A percentile compares a stretch with the other conserved stretches of the same genome.
Conservation (phyloP, 2,329 filamentous ascomycete genomes). For the Salinomyces thailandicus region DNA sequence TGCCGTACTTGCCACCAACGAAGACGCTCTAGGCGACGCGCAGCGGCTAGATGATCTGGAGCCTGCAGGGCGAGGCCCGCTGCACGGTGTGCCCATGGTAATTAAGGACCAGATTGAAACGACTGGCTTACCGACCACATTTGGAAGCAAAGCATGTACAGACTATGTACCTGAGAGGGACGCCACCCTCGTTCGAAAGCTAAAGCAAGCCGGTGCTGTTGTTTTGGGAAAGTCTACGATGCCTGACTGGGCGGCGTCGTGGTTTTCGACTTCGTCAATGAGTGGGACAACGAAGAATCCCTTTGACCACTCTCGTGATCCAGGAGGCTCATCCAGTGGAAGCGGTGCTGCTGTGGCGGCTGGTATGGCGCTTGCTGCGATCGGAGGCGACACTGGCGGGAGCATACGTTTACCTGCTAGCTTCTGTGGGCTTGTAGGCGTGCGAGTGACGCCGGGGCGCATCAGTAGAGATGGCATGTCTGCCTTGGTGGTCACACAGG, state of each 20-base stretch:
- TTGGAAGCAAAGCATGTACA: slow-evolving; percentile 13
- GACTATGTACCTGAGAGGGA: slow-evolving; percentile 13
- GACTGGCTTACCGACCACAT: slow-evolving; percentile 12
- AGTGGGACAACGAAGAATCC: slow-evolving; percentile 17
- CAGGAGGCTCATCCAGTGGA: slow-evolving; percentile 21
- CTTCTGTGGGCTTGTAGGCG: slow-evolving; percentile 20
- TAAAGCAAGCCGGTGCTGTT: slow-evolving; percentile 15
- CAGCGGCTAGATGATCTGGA: slow-evolving; percentile 12
- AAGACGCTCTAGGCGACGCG: slow-evolving; percentile 11
- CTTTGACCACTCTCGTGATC: slow-evolving; percentile 15
- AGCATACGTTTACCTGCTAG: slow-evolving; percentile 16
- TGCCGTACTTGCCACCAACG: slow-evolving; percentile 13
- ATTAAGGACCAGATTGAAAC: slow-evolving; percentile 21
- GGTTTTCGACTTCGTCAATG: slow-evolving; percentile 15
- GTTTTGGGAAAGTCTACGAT: slow-evolving; percentile 17
- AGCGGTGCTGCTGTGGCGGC: slow-evolving; percentile 21
- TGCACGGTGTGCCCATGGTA: slow-evolving; percentile 16
- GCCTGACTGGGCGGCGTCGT: slow-evolving; percentile 15
- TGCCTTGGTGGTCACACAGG: slow-evolving; percentile 13
- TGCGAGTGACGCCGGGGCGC: slow-evolving; percentile 18
- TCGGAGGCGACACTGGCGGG: slow-evolving; percentile 22
- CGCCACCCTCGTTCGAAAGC: slow-evolving; percentile 12
- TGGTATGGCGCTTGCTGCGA: slow-evolving; percentile 17
- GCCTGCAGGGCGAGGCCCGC: slow-evolving; percentile 9
- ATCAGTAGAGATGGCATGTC: slow-evolving; percentile 19